Conservation (phyloP, 495 filamentous ascomycete genomes). For the Chaetomidium leptoderma region DNA sequence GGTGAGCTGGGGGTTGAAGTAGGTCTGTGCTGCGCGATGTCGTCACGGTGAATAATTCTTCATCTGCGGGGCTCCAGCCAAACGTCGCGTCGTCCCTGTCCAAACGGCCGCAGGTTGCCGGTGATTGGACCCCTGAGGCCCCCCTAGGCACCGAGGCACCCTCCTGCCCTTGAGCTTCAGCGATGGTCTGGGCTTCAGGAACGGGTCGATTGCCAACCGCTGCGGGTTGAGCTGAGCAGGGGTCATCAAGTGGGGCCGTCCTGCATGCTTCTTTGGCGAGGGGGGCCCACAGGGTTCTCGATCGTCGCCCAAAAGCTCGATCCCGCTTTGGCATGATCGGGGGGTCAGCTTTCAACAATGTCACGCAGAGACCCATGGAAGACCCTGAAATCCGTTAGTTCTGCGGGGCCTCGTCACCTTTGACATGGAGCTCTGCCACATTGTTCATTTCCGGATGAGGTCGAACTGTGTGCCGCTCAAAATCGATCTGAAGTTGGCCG, state of each 20-base stretch:
- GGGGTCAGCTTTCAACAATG: neutral
- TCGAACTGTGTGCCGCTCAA: too few species aligned
- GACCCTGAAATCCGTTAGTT: conserved; percentile 18
- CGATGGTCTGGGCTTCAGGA: neutral
- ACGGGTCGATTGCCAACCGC: neutral
- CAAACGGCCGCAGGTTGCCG: too few species aligned
- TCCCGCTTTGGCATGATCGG: conserved; percentile 18
- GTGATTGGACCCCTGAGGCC: neutral
- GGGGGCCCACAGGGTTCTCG: conserved; percentile 17
- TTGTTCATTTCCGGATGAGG: too few species aligned
- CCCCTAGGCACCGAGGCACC: too few species aligned
- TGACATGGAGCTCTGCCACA: neutral
- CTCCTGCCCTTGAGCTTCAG: too few species aligned
- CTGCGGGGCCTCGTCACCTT: neutral
- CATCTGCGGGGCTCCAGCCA: neutral
- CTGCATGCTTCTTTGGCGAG: conserved; percentile 8
- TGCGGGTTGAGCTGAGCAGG: neutral
- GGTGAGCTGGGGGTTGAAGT: neutral
- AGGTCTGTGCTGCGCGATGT: neutral
- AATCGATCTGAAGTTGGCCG: too few species aligned
- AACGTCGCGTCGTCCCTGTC: neutral
- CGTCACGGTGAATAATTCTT: neutral
- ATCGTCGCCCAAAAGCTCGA: conserved; percentile 30
- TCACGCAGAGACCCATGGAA: neutral
- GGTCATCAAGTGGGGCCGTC: conserved; percentile 19